These are phyloP conservation scores for Fraxinus albicans DNA, from an alignment of 305 asterid genomes.

Conservation along the genomic window DNA sequence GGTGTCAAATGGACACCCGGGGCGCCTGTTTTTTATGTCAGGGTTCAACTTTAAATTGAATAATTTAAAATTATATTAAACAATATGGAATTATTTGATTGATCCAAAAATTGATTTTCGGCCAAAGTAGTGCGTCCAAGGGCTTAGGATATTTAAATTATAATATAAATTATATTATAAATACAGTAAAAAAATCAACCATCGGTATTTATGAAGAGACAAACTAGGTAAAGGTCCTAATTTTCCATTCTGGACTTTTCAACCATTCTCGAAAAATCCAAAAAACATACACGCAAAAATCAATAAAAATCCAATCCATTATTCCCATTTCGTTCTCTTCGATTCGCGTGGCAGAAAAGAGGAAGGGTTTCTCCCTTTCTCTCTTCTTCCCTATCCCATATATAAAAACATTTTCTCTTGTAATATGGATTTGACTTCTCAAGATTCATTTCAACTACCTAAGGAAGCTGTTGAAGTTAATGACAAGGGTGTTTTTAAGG, in stretches of 20 bases:
- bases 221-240: background rate
- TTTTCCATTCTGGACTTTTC: conserved; percentile 28
- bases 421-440: conserved; percentile 38
- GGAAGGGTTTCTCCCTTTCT: conserved; percentile 36
- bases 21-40: no score
- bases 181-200: no score
- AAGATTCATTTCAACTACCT: background rate
- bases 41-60: no score
- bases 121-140: no score
- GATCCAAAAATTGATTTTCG: no score
- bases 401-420: background rate
- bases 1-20: no score
- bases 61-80: no score
- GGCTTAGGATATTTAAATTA: no score
- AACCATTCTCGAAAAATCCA: background rate
- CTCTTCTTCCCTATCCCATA: conserved; percentile 33
- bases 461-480: conserved; percentile 22
- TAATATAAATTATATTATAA: no score
- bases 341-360: conserved; percentile 38
- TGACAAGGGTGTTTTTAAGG: conserved; percentile 22
- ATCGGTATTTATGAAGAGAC: background rate
- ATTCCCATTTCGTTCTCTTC: conserved; percentile 27
- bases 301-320: conserved; percentile 33
- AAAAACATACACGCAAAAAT: background rate
- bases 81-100: no score